A percentile compares a stretch with the other conserved stretches of the same genome.
Conservation (phyloP, 768 basidiomycete species). For the Xerocomellus chrysenteron region DNA sequence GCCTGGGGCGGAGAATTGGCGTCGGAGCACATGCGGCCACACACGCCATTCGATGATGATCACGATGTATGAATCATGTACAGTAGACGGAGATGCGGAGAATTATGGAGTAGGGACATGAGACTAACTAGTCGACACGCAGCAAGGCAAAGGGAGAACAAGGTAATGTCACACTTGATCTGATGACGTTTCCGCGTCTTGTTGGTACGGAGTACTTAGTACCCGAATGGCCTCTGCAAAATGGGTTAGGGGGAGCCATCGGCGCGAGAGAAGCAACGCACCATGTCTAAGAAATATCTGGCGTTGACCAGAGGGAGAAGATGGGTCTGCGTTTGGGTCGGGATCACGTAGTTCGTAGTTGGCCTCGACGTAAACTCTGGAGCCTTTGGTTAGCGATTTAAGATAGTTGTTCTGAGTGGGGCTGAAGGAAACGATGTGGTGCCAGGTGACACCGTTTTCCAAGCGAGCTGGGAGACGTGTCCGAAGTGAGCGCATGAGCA, state of each 20-base stretch:
- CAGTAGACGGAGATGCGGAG: constrained; percentile 1
- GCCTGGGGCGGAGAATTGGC: constrained; percentile 36
- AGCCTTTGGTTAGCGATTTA: constrained; percentile 62
- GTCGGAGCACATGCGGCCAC: constrained; percentile 37
- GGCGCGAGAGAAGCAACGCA: constrained; percentile 29
- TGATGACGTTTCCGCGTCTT: constrained; percentile 18
- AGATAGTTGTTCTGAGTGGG: constrained; percentile 62
- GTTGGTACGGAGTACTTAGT: constrained; percentile 35
- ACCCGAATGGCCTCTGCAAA: constrained; percentile 55
- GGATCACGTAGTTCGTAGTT: constrained; percentile 74
- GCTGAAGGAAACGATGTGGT: constrained; percentile 74
- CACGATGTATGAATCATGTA: constrained; percentile 34
- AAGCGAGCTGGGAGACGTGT: constrained; percentile 45
- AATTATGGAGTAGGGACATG: neutral
- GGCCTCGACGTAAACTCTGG: constrained; percentile 80
- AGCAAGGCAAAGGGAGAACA: neutral
- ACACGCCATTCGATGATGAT: constrained; percentile 41
- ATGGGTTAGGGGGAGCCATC: constrained; percentile 4
- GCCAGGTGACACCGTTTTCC: constrained; percentile 64
- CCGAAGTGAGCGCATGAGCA: neutral
- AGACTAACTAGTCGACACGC: constrained; percentile 3
- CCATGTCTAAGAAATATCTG: constrained; percentile 85
- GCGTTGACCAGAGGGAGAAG: constrained; percentile 68
- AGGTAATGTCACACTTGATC: constrained; percentile 18
- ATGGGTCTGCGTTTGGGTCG: constrained; percentile 61